phyloP scores from a whole-genome alignment of 2,329 filamentous ascomycete species.

The Davidsoniella eucalypti region DNA sequence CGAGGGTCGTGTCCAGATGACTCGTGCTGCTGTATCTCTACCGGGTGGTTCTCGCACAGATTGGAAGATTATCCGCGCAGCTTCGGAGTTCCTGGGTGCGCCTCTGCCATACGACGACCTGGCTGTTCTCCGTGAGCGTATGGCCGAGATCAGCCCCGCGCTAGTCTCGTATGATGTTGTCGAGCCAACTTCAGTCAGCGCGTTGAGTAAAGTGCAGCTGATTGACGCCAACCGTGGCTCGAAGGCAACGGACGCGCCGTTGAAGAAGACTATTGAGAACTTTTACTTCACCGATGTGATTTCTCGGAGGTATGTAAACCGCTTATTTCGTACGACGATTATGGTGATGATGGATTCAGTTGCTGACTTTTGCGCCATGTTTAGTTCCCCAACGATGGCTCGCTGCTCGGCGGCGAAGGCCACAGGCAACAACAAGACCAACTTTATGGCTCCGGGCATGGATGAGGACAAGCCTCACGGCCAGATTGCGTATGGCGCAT shows the following conservation, averaged over 20 bases:
- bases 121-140: slow-evolving; percentile 73
- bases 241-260: slow-evolving; percentile 51
- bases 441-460: slow-evolving; percentile 60
- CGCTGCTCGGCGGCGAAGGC: slow-evolving; percentile 90
- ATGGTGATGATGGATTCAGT: not conserved
- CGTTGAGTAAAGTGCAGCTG: slow-evolving; percentile 81
- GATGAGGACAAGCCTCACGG: slow-evolving; percentile 45
- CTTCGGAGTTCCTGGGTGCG: slow-evolving; percentile 74
- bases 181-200: slow-evolving; percentile 57
- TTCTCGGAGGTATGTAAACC: slow-evolving; percentile 62
- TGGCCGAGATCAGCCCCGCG: slow-evolving; percentile 86
- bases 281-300: slow-evolving; percentile 98
- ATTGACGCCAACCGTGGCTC: slow-evolving; percentile 91
- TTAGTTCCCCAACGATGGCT: slow-evolving; percentile 92
- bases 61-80: slow-evolving; percentile 96
- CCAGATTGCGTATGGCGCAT: slow-evolving; percentile 42
- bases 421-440: slow-evolving; percentile 58
- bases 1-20: slow-evolving; percentile 89
- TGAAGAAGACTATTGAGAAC: slow-evolving; percentile 81
- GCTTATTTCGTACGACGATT: not conserved
- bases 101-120: slow-evolving; percentile 90
- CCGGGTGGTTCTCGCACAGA: slow-evolving; percentile 85
- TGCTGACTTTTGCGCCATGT: not conserved
- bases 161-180: slow-evolving; percentile 81
- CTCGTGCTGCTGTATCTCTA: slow-evolving; percentile 71